These are phyloP conservation scores for Aspergillus fischeri DNA, from an alignment of 2,329 filamentous ascomycete genomes.

Conservation along the genomic window DNA sequence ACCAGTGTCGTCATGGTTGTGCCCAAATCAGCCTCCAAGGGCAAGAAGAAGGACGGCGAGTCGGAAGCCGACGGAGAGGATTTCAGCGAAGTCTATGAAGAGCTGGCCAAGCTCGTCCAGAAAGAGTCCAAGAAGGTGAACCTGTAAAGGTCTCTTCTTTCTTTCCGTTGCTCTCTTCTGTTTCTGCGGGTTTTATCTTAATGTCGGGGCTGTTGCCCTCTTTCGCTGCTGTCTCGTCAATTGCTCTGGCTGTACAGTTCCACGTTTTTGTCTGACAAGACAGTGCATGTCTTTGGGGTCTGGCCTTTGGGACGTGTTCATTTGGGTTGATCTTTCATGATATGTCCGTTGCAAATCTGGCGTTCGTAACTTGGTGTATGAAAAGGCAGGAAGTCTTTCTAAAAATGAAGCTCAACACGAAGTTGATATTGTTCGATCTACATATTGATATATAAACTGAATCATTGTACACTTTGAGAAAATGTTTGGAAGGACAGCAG, in stretches of 20 bases:
- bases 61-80: conserved; percentile 42
- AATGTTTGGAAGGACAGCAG: not conserved
- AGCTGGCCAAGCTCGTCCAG: conserved; percentile 55
- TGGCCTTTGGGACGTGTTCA: conserved; percentile 32
- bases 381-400: conserved; percentile 32
- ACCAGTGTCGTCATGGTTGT: conserved; percentile 90
- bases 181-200: conserved; percentile 21
- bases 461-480: not conserved
- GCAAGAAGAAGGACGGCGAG: conserved; percentile 46
- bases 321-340: conserved; percentile 28
- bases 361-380: conserved; percentile 38
- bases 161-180: conserved; percentile 18
- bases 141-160: conserved; percentile 37
- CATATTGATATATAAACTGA: not conserved
- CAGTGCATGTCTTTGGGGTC: conserved; percentile 37
- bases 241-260: conserved; percentile 36
- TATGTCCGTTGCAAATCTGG: conserved; percentile 36
- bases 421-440: not conserved
- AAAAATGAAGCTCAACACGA: conserved; percentile 16
- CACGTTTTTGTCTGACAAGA: conserved; percentile 33
- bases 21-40: conserved; percentile 48
- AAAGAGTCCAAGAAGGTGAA: conserved; percentile 57
- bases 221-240: conserved; percentile 14
- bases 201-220: conserved; percentile 22
- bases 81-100: conserved; percentile 52